Evolutionary conservation across 148 eudicot genomes (phyloP), one percentile per base, ranked within the genome.

Genomic region (Hydrangea macrophylla): DNA sequence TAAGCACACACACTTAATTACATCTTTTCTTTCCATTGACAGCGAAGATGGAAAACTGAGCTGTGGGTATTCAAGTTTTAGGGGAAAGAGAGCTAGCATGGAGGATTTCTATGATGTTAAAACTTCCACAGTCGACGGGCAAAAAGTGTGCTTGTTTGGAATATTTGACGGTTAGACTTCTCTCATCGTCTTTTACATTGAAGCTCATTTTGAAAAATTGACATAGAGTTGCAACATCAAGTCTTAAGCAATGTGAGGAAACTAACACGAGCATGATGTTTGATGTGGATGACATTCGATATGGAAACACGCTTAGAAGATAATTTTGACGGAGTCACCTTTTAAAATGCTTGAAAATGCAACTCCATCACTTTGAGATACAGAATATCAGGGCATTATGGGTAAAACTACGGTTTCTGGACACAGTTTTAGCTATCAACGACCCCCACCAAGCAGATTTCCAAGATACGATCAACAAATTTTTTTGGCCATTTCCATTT

Each of bases 71-170:
- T 84, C 99, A 56, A 94, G 99, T 73, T 91, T 91, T 69, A 88
- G 91, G 63, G 99, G 99, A 66, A 94, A 87, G 74, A 91, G 99
- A 82, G 86, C 85, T 67, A 91, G 78, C 93, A 94, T 94, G 99
- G 97, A 94, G 83, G 99, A 94, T 67, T 94, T 84, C 76, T 94
- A 69, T 80, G 97, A 91, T 82, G 74, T 94, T 55, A 94, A 91
- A 78, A 80, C 84, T 76, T 79, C 92, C 78, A 82, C 82, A 59
- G 70, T 91, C 30, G 79, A 87, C 72, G 97, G 86, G 48, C 73
- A 82, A 70, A 81, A 89, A 28, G 85, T 94, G 73, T 82, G 87
- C 81, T 78, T 94, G 75, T 94, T 94, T 66, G 99, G 99, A 66
- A 86, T 94, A 72, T 94, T 94, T 80, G 99, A 94, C 76, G 99